A percentile compares a stretch with the other conserved stretches of the same genome.
phyloP scores from a whole-genome alignment of 345 rosid genomes.

The Stellera chamaejasme region DNA sequence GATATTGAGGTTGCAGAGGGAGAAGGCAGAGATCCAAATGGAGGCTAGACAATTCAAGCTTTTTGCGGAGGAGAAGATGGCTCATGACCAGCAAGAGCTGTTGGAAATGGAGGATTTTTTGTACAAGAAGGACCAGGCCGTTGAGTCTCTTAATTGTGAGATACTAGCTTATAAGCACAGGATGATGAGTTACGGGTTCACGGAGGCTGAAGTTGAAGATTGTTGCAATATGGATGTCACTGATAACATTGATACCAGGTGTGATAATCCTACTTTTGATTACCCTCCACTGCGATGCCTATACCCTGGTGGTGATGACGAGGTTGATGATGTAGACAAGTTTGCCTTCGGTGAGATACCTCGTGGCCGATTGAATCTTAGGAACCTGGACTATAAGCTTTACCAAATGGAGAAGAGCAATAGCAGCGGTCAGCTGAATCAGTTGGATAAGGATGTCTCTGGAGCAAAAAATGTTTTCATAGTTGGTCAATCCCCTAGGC shows the following conservation, averaged over 20 bases:
- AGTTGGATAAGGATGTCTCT: conserved; percentile 27
- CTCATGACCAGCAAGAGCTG: conserved; percentile 66
- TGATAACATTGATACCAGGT: conserved; percentile 30
- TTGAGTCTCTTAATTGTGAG: conserved; percentile 64
- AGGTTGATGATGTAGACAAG: conserved; percentile 39
- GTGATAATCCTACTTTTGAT: conserved; percentile 36
- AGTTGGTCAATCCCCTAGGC: conserved; percentile 63
- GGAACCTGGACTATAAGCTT: conserved; percentile 44
- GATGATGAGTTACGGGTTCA: conserved; percentile 72
- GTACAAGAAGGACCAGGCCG: conserved; percentile 74
- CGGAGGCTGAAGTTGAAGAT: conserved; percentile 60
- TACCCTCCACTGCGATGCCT: conserved; percentile 61
- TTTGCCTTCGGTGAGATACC: conserved; percentile 50
- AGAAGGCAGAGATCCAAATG: conserved; percentile 92
- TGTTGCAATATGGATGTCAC: conserved; percentile 34
- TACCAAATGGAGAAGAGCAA: conserved; percentile 44
- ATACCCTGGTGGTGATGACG: conserved; percentile 33
- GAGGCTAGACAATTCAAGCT: conserved; percentile 80
- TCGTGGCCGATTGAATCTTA: conserved; percentile 23
- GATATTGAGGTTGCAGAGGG: conserved; percentile 89
- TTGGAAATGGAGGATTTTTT: conserved; percentile 50
- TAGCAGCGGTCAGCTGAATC: conserved; percentile 11
- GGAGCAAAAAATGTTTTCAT: conserved; percentile 31
- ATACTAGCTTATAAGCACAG: conserved; percentile 74
- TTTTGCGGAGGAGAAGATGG: conserved; percentile 68